Base-by-base conservation (phyloP, 371 early-diverging fungal genomes). In the Choanephora cucurbitarum region DNA sequence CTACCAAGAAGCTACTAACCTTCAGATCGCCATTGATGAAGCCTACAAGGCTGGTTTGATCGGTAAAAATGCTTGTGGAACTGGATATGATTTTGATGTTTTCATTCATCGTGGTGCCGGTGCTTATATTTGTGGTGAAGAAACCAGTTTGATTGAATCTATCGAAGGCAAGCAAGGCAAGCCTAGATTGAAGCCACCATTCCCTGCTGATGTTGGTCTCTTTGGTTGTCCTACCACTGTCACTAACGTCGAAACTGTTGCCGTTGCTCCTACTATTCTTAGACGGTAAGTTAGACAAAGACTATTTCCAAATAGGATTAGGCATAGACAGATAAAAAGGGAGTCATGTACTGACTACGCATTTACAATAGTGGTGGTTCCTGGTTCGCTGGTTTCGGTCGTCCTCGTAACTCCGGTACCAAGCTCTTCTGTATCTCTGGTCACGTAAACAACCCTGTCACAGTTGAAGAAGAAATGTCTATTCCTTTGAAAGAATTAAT, bases 211-310 rank as follows among this genome's bases (percentile, higher is more conserved):
- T 71, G 91, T 95, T 18, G 98, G 98, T 66, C 82, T 98, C 46
- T 98, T 98, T 66, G 98, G 98, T 17, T 98, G 98, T 79, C 98
- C 98, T 41, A 96, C 98, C 17, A 98, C 98, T 19, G 98, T 97
- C 44, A 90, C 97, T 43, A 98, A 98, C 66, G 98, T 98, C 46
- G 98, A 98, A 77, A 98, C 98, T 37, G 93, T 98, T 37, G 95
- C 98, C 31, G 98, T 94, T 13, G 97, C 98, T 9, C 98, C 98
- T 11, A 95, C 97, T 37, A 98, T 98, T 66, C 83, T 90, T 66
- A 81, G 98, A 57, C 89, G 89, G 79, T 75, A 72, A 57, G 34
- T 43, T 11, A 10, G 18, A 33, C 15, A 11, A 8, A 21, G 4
- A 7, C 54, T 44, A 14, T 37, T 32, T 31, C 24, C 51, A 23